Evolutionary conservation across 305 asterid genomes (phyloP).

Genomic region (Lippia alba): DNA sequence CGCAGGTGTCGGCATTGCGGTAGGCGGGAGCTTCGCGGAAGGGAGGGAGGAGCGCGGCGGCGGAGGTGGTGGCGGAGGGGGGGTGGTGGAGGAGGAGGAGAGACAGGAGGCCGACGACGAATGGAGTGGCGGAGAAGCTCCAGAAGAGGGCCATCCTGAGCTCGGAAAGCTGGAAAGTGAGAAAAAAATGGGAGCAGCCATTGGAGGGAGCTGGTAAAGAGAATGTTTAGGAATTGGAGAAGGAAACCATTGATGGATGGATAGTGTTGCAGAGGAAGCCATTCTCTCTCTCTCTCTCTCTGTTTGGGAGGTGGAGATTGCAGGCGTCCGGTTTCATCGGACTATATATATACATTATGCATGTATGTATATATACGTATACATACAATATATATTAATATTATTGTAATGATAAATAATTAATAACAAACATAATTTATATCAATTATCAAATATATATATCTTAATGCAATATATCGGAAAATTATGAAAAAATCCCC

Average conservation of each 20-base stretch:
- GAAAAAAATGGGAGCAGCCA: constrained; percentile 34
- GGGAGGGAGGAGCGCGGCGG: background rate
- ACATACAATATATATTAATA: no score
- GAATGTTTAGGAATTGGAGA: constrained; percentile 31
- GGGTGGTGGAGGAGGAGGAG: constrained; percentile 37
- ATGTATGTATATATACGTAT: constrained; percentile 30
- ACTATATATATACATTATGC: background rate
- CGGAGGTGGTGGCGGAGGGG: constrained; percentile 16
- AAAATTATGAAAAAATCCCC: no score
- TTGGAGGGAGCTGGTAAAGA: constrained; percentile 38
- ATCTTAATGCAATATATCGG: no score
- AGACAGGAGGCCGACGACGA: constrained; percentile 54
- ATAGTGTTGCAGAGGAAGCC: constrained; percentile 31
- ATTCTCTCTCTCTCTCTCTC: constrained; percentile 30
- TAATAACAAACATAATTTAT: no score
- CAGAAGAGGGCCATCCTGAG: constrained; percentile 46
- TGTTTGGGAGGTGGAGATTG: constrained; percentile 33
- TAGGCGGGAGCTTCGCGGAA: constrained; percentile 55
- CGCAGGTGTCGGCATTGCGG: constrained; percentile 48
- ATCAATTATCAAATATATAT: no score
- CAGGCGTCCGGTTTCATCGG: constrained; percentile 9
- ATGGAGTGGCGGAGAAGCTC: constrained; percentile 30
- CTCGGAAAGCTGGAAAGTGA: constrained; percentile 28
- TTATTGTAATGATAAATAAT: background rate
- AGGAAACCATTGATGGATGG: constrained; percentile 31